Percentiles rank a stretch among this genome's conserved stretches.
phyloP scores from a whole-genome alignment of 768 basidiomycete genomes.

The Auricularia auricula-judae region DNA sequence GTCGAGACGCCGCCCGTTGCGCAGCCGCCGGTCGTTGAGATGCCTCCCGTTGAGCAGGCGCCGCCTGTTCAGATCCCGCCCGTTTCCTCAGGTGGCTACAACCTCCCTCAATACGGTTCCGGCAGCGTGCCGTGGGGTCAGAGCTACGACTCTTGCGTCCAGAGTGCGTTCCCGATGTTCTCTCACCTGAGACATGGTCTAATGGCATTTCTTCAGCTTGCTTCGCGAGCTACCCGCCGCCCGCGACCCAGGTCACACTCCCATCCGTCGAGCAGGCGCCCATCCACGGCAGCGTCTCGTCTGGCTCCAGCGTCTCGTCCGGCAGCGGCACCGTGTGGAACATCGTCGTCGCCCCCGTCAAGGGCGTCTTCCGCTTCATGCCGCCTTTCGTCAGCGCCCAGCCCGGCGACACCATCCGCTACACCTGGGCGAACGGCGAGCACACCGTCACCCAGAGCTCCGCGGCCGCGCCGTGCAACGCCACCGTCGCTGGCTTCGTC shows the following conservation, averaged over 20 bases:
- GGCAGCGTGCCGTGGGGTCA: background rate
- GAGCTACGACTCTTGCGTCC: background rate
- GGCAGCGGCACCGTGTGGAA: background rate
- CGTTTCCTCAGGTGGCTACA: background rate
- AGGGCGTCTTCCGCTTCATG: slow-evolving; percentile 11
- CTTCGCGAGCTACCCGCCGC: background rate
- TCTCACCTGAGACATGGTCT: background rate
- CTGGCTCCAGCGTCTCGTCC: background rate
- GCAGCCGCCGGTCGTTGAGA: background rate
- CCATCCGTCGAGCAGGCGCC: background rate
- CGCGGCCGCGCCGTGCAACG: slow-evolving; percentile 17
- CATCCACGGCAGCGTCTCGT: background rate
- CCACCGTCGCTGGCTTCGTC: slow-evolving; percentile 11
- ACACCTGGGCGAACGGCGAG: slow-evolving; percentile 16
- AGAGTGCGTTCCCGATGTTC: background rate
- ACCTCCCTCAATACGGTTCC: background rate
- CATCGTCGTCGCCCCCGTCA: background rate
- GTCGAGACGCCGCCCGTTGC: background rate
- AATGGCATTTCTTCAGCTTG: background rate
- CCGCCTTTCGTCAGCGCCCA: slow-evolving; percentile 16
- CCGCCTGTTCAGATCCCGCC: background rate
- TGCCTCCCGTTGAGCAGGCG: background rate
- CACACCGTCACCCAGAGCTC: slow-evolving; percentile 21
- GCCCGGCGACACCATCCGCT: slow-evolving; percentile 15
- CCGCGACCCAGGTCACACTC: background rate